Conservation (phyloP, 2,329 filamentous ascomycete species). For the Exophiala sideris region DNA sequence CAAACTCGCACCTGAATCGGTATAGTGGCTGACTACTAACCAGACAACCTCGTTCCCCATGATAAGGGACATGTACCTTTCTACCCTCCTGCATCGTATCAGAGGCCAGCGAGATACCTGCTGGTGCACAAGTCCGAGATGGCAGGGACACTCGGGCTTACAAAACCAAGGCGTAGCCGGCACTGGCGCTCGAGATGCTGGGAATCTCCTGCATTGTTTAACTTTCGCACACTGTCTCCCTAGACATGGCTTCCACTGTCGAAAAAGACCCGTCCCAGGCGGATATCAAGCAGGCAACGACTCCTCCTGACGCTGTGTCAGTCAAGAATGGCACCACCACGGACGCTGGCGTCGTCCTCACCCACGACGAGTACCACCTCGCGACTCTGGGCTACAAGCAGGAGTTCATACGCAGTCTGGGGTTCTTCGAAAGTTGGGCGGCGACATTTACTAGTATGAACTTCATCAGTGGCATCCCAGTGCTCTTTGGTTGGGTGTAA, state of each 20-base stretch:
- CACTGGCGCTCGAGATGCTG: too few species aligned
- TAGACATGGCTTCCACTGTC: constrained; percentile 9
- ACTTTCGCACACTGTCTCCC: not conserved
- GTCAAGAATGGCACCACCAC: constrained; percentile 9
- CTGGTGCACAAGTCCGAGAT: not conserved
- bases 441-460: constrained; percentile 41
- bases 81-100: too few species aligned
- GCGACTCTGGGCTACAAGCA: constrained; percentile 37
- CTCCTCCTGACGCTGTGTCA: constrained; percentile 10
- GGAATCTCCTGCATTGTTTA: too few species aligned
- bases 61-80: not conserved
- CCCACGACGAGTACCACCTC: constrained; percentile 34
- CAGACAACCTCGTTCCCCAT: not conserved
- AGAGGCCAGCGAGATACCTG: not conserved
- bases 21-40: not conserved
- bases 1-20: not conserved
- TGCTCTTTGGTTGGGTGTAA: constrained; percentile 37
- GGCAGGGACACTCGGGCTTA: not conserved
- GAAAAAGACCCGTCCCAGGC: constrained; percentile 10
- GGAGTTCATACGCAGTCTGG: constrained; percentile 36
- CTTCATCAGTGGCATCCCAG: constrained; percentile 39
- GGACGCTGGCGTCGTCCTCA: constrained; percentile 16
- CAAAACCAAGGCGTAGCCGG: too few species aligned
- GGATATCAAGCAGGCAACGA: constrained; percentile 7
- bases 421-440: constrained; percentile 39